Conservation (phyloP, 495 filamentous ascomycete genomes). For the Aspergillus incahuasiensis region DNA sequence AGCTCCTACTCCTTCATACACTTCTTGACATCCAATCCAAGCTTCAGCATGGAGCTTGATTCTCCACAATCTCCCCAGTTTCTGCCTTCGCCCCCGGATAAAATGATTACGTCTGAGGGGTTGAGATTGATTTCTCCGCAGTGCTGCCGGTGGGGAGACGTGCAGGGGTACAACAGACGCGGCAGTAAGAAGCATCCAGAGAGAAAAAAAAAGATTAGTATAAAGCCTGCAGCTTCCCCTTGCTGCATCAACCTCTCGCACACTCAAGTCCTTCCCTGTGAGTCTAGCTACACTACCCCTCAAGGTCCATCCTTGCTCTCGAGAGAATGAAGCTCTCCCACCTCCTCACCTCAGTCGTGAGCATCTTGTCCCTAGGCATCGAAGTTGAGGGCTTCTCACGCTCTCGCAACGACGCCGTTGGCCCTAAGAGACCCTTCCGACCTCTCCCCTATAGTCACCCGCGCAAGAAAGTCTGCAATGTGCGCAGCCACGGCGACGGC, state of each 20-base stretch:
- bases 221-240: neutral
- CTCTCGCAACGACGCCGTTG: constrained; percentile 26
- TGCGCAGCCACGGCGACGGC: constrained; percentile 35
- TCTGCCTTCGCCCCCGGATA: constrained; percentile 4
- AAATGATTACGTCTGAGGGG: neutral
- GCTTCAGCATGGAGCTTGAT: neutral
- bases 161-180: neutral
- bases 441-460: constrained; percentile 30
- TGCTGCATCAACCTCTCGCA: neutral
- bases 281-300: neutral
- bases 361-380: constrained; percentile 22
- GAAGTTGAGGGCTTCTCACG: constrained; percentile 20
- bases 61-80: constrained; percentile 6
- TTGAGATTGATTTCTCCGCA: constrained; percentile 1
- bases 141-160: neutral
- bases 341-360: constrained; percentile 23
- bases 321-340: constrained; percentile 29
- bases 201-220: neutral
- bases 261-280: neutral
- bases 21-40: constrained; percentile 7
- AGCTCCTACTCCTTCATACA: neutral
- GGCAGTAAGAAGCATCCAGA: too few species aligned
- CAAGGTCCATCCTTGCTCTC: neutral
- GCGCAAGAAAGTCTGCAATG: constrained; percentile 33
- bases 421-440: constrained; percentile 31